Evolutionary conservation across 1,284 basidiomycete genomes (phyloP).

Genomic region (Cystobasidium slooffiae): DNA sequence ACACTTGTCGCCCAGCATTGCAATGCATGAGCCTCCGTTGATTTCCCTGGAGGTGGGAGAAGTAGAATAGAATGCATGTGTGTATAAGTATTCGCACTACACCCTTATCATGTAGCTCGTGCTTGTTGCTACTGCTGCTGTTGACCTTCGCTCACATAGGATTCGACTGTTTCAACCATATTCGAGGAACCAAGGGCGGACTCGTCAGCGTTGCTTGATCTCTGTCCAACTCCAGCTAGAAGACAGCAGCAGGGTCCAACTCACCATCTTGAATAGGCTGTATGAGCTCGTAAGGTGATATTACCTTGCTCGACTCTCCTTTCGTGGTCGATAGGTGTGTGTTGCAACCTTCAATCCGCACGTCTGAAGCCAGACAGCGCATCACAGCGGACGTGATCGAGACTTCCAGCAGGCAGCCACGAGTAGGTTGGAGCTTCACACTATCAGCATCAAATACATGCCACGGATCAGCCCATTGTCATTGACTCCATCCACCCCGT

Average conservation of each 20-base stretch:
- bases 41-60: conserved; percentile 62
- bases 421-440: too few relatives aligned
- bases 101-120: too few relatives aligned
- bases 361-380: too few relatives aligned
- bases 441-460: too few relatives aligned
- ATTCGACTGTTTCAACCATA: conserved; percentile 36
- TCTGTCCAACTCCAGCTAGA: background rate
- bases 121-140: conserved; percentile 10
- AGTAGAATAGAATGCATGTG: background rate
- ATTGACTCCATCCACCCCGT: too few relatives aligned
- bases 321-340: background rate
- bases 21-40: conserved; percentile 96
- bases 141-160: conserved; percentile 24
- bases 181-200: background rate
- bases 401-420: too few relatives aligned
- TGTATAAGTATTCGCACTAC: background rate
- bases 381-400: too few relatives aligned
- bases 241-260: background rate
- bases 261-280: conserved; percentile 1
- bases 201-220: conserved; percentile 31
- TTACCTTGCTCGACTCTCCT: background rate
- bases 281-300: background rate
- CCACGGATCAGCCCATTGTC: too few relatives aligned
- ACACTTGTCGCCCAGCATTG: conserved; percentile 98
- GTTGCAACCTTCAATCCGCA: background rate